These are phyloP conservation scores for Paecilomyces formosus DNA, from an alignment of 2,329 filamentous ascomycete species.

Conservation along the genomic window DNA sequence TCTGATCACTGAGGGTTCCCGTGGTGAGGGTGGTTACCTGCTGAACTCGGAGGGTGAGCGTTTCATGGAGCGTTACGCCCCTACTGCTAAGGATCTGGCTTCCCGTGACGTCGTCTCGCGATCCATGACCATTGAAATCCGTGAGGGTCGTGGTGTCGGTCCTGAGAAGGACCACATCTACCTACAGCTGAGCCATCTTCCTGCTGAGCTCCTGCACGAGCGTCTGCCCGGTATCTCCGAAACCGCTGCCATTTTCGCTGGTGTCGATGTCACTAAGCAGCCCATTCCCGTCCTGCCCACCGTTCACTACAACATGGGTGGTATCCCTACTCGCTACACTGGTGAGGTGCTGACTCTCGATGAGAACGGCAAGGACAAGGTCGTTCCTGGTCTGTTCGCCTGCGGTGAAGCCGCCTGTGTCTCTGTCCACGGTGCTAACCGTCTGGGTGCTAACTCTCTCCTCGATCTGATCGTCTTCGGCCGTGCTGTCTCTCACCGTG, in stretches of 20 bases:
- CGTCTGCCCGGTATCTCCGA: slow-evolving; percentile 97
- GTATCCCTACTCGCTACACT: slow-evolving; percentile 95
- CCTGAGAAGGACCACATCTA: slow-evolving; percentile 98
- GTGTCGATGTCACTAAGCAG: slow-evolving; percentile 94
- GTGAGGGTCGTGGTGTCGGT: slow-evolving; percentile 92
- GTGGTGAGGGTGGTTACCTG: slow-evolving; percentile 96
- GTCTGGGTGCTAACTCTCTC: slow-evolving; percentile 95
- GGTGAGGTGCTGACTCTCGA: slow-evolving; percentile 91
- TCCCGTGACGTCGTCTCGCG: slow-evolving; percentile 93
- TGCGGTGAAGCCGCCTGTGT: slow-evolving; percentile 97
- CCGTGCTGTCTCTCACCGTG: slow-evolving; percentile 92
- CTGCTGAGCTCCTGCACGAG: slow-evolving; percentile 85
- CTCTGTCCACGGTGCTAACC: slow-evolving; percentile 96
- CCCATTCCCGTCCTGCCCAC: slow-evolving; percentile 94
- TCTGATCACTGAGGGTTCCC: slow-evolving; percentile 94
- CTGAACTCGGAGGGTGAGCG: slow-evolving; percentile 97
- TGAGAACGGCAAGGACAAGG: slow-evolving; percentile 77
- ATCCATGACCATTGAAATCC: slow-evolving; percentile 97
- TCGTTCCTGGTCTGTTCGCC: slow-evolving; percentile 90
- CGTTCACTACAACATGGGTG: slow-evolving; percentile 99
- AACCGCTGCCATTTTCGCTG: slow-evolving; percentile 93
- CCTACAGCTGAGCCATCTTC: slow-evolving; percentile 93
- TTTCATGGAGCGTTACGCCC: slow-evolving; percentile 98
- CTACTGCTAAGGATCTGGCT: slow-evolving; percentile 95
- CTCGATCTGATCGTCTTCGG: slow-evolving; percentile 97